Evolutionary conservation across 192 early-diverging fungal genomes (phyloP).

Genomic region (Entomortierella beljakovae): DNA sequence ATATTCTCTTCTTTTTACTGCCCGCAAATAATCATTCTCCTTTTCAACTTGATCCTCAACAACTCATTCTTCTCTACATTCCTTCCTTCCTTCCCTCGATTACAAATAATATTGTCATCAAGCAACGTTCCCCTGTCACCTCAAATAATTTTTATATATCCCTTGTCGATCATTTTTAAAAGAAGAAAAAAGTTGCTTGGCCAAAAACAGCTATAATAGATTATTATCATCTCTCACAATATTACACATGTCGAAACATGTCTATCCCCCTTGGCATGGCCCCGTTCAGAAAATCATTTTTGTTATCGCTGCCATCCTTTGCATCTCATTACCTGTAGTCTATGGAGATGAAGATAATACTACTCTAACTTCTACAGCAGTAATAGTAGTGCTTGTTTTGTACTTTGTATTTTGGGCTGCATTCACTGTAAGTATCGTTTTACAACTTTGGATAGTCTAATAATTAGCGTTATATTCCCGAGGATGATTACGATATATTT

Average conservation of each 20-base stretch:
- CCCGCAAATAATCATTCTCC: too few species aligned
- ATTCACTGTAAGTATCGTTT: constrained; percentile 32
- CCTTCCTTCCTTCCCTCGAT: too few species aligned
- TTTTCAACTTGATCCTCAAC: too few species aligned
- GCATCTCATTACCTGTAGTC: constrained; percentile 30
- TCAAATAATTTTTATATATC: too few species aligned
- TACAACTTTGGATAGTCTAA: neutral
- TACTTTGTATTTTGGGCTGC: constrained; percentile 26
- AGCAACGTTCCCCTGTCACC: too few species aligned
- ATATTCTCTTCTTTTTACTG: neutral
- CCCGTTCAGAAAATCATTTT: constrained; percentile 29
- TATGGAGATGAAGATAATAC: constrained; percentile 2
- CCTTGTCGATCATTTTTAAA: too few species aligned
- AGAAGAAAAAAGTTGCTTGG: too few species aligned
- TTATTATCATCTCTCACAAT: too few species aligned
- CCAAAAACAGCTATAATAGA: too few species aligned
- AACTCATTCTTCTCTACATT: too few species aligned
- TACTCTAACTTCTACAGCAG: constrained; percentile 9
- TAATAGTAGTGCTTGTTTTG: constrained; percentile 29
- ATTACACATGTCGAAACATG: constrained; percentile 41
- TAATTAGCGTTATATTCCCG: neutral
- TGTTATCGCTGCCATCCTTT: constrained; percentile 27
- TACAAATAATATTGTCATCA: too few species aligned
- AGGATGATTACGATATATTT: neutral
- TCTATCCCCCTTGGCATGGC: constrained; percentile 41